These are phyloP conservation scores for Epithele typhae DNA, from an alignment of 768 basidiomycete genomes.

Conservation along the genomic window DNA sequence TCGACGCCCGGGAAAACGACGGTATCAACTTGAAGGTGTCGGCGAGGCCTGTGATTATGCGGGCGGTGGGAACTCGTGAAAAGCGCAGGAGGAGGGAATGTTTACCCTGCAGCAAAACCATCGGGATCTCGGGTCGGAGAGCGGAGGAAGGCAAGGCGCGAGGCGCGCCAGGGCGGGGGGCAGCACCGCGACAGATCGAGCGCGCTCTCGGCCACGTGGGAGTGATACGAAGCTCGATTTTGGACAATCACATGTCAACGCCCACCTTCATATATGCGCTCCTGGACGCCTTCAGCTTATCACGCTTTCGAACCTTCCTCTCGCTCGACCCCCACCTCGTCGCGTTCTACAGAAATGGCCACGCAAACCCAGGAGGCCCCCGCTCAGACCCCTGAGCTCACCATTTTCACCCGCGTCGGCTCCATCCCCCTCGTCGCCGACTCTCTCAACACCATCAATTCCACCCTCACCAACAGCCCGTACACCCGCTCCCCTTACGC, in stretches of 20 bases:
- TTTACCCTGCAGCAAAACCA: too few relatives aligned
- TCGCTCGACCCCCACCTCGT: conserved; percentile 2
- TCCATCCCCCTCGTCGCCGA: conserved; percentile 72
- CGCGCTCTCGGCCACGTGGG: too few relatives aligned
- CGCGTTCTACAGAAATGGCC: conserved; percentile 29
- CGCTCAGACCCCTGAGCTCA: conserved; percentile 48
- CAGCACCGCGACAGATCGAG: too few relatives aligned
- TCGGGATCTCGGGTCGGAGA: too few relatives aligned
- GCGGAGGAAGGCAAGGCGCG: too few relatives aligned
- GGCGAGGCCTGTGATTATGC: too few relatives aligned
- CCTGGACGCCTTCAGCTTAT: conserved; percentile 5
- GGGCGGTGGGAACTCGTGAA: too few relatives aligned
- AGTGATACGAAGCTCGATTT: too few relatives aligned
- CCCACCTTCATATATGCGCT: conserved; percentile 1
- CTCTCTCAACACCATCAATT: conserved; percentile 55
- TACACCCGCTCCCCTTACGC: conserved; percentile 64
- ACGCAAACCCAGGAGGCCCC: conserved; percentile 28
- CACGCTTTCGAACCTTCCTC: background rate
- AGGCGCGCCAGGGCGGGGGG: too few relatives aligned
- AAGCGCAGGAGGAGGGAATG: too few relatives aligned
- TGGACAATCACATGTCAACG: conserved; percentile 16
- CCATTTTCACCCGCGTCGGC: conserved; percentile 57
- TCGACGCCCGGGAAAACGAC: too few relatives aligned
- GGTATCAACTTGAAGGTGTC: too few relatives aligned
- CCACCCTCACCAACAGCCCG: conserved; percentile 51